Base-by-base conservation (phyloP, 2,329 filamentous ascomycete species). In the Ceratocystis lukuohia region DNA sequence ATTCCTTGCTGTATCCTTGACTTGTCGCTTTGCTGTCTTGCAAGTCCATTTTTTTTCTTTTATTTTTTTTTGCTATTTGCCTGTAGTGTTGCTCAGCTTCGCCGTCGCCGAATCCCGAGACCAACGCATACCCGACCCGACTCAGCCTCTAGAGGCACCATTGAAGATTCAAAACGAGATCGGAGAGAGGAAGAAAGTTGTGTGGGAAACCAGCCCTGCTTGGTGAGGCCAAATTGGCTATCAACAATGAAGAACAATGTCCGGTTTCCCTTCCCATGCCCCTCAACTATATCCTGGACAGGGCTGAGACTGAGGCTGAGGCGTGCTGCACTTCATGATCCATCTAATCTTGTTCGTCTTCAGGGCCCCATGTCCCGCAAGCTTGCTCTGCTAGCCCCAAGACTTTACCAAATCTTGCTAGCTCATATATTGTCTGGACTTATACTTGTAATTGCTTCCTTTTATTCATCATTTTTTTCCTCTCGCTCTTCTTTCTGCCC, bases 21-120 rank as follows among this genome's bases (percentile, higher is more conserved):
- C 5, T 30, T 30, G 28, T 30, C 1, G 28, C 25, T 22, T 22
- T 33, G 53, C 25, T n/a, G 53, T 59, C 28, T 59, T 59, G 25
- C 1, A 25, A 17, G 10, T 22, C 33, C 12, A 4, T 30, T 37
- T 33, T 1, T 3, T 59, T 48, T 48, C 5, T 48, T 48, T 10
- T n/a, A 20, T 48, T 48, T 48, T 17, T 17, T 48, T 17, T 22
- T 7, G 56, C 56, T 59, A 37, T 15, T 59, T 20, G 56, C 25
- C 3, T 37, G 56, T 20, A 59, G 17, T 8, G 20, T 15, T 37
- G 25, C 17, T 59, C 28, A 33, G 53, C 28, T 33, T 59, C 56
- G 56, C 56, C 56, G 17, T 59, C 56, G 56, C 56, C 56, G 56
- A 59, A 59, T n/a, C 56, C 56, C 56, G 56, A 30, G 30, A 28